These are phyloP conservation scores for Penicillium olsonii DNA, from an alignment of 2,329 filamentous ascomycete species.

Conservation along the genomic window DNA sequence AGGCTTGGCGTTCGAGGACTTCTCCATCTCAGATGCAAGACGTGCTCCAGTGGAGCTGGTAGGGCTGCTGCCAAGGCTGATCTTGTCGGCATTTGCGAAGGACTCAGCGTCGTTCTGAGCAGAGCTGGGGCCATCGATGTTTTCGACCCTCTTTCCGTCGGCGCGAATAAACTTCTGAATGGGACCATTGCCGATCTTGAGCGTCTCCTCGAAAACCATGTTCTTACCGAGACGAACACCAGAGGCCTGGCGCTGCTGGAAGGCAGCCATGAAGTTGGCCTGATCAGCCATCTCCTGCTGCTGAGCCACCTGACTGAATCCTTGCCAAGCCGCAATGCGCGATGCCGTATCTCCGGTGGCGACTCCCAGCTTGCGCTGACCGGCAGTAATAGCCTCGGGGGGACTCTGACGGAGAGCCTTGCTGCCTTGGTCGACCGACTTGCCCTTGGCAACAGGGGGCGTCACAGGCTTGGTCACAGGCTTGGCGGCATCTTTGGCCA, in stretches of 20 bases:
- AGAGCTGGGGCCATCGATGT: neutral
- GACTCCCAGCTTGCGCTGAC: neutral
- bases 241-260: neutral
- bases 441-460: neutral
- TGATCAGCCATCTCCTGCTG: conserved; percentile 10
- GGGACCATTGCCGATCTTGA: neutral
- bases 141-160: conserved; percentile 18
- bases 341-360: conserved; percentile 6
- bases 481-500: neutral
- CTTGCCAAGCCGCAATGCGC: conserved; percentile 42
- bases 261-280: neutral
- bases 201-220: neutral
- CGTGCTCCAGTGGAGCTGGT: neutral
- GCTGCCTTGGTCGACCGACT: neutral
- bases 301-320: conserved; percentile 34
- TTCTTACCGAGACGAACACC: neutral
- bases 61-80: conserved; percentile 4
- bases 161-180: neutral
- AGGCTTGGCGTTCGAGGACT: neutral
- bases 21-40: neutral
- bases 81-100: conserved; percentile 2
- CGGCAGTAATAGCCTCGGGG: neutral
- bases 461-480: neutral
- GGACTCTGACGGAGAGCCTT: neutral
- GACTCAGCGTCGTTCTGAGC: neutral